Evolutionary conservation across 345 rosid species (phyloP), one percentile per base, ranked within the genome.

Genomic region (Jatropha curcas): DNA sequence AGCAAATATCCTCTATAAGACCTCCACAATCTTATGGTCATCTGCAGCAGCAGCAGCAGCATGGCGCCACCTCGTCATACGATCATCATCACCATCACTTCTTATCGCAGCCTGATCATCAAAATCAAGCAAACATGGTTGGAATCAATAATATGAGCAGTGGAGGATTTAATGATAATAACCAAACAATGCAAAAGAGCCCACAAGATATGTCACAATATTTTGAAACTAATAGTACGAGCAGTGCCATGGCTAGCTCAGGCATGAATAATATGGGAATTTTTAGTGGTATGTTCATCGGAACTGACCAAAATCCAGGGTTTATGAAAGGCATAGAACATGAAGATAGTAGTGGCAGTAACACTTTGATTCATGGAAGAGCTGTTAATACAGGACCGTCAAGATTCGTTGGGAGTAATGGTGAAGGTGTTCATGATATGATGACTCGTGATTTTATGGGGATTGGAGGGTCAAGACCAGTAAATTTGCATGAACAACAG

Each of bases 381-480:
- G 59, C 45, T 39, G 61, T 22, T 41, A 41, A 41, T 41, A 41
- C 45, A 1, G 85, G 83, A 25, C 37, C 77, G 3, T 68, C 82
- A 1, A 81, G 77, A 22, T 83, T 84, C 45, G 77, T n/a, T 4
- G 77, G 51, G 13, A 28, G 14, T 7, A 56, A 76, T 55, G 67
- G 45, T 20, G 80, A 55, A 16, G 80, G 71, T 16, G 69, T n/a
- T n/a, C n/a, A 71, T 52, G 84, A 72, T 52, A 67, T 82, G 87
- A 82, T 70, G 78, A 86, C 87, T 0, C 85, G 76, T 58, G 91
- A 89, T 35, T 87, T 87, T 60, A 62, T 89, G 91, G 94, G 88
- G 28, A 78, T 87, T 37, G 91, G 85, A 50, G 90, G 84, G 24
- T 37, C 81, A 20, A 80, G 84, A 24, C 67, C 70, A 20, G 28